Evolutionary conservation across 2,329 filamentous ascomycete species (phyloP).

Genomic region (Ophiostoma australiae): DNA sequence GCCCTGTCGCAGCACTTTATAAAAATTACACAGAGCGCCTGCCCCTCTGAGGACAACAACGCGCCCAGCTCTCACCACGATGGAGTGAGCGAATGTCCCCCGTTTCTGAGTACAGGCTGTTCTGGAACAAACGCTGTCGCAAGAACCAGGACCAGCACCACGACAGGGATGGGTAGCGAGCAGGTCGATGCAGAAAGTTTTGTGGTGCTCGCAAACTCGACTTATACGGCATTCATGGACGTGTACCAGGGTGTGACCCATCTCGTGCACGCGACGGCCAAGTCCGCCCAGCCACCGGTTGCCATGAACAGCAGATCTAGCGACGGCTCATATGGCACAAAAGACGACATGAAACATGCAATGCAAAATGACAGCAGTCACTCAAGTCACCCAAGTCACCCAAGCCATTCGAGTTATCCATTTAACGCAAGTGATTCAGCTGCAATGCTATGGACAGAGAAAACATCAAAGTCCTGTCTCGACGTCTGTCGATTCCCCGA

Average conservation of each 20-base stretch:
- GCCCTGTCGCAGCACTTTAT: constrained; percentile 38
- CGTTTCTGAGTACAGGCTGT: background rate
- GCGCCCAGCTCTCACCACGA: background rate
- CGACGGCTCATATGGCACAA: constrained; percentile 8
- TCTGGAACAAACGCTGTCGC: background rate
- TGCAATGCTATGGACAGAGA: constrained; percentile 19
- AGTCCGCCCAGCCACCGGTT: background rate
- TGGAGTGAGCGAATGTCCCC: background rate
- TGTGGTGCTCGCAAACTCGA: constrained; percentile 37
- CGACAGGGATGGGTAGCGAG: background rate
- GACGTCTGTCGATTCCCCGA: constrained; percentile 40
- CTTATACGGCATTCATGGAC: constrained; percentile 39
- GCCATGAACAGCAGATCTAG: background rate
- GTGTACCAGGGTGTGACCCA: constrained; percentile 40
- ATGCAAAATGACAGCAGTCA: background rate
- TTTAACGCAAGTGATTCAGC: background rate
- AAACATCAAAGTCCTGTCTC: constrained; percentile 30
- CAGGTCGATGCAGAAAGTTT: constrained; percentile 18
- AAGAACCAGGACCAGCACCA: background rate
- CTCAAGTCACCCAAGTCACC: background rate
- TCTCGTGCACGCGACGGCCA: constrained; percentile 32
- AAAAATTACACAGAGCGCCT: constrained; percentile 33
- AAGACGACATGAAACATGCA: constrained; percentile 15
- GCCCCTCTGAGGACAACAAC: background rate
- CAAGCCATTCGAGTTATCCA: background rate